A percentile compares a stretch with the other conserved stretches of the same genome.
These are phyloP conservation scores for Lactifluus subvellereus DNA, from an alignment of 768 basidiomycete genomes.

Conservation along the genomic window DNA sequence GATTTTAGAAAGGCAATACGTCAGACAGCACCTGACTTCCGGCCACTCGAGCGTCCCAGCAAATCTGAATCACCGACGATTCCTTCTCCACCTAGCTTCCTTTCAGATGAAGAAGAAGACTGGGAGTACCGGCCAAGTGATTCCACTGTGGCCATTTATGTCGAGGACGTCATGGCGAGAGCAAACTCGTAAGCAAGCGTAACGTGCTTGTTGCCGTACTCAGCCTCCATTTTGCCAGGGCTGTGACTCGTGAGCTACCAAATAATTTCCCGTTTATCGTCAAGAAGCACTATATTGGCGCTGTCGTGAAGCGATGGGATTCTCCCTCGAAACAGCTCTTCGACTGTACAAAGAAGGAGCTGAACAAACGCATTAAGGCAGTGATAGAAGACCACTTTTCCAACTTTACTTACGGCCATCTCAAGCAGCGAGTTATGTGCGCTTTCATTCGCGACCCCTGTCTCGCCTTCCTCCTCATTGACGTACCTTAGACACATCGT, in stretches of 20 bases:
- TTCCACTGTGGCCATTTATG: not conserved
- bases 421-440: not conserved
- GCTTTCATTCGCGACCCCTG: not conserved
- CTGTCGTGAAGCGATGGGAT: constrained; percentile 22
- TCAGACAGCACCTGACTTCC: not conserved
- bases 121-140: not conserved
- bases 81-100: not conserved
- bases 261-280: constrained; percentile 49
- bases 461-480: not conserved
- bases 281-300: constrained; percentile 23
- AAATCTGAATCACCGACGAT: not conserved
- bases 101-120: not conserved
- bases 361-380: not conserved
- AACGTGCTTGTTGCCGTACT: not conserved
- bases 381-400: not conserved
- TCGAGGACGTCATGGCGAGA: not conserved
- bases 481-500: not conserved
- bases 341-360: constrained; percentile 13
- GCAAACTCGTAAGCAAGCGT: not conserved
- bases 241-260: constrained; percentile 59
- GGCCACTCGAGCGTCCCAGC: not conserved
- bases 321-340: constrained; percentile 23
- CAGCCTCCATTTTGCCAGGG: not conserved
- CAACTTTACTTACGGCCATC: not conserved
- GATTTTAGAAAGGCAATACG: not conserved